A percentile compares a stretch with the other conserved stretches of the same genome.
Conservation (phyloP, 352 stramenopile species). For the Globisporangium nagaii region DNA sequence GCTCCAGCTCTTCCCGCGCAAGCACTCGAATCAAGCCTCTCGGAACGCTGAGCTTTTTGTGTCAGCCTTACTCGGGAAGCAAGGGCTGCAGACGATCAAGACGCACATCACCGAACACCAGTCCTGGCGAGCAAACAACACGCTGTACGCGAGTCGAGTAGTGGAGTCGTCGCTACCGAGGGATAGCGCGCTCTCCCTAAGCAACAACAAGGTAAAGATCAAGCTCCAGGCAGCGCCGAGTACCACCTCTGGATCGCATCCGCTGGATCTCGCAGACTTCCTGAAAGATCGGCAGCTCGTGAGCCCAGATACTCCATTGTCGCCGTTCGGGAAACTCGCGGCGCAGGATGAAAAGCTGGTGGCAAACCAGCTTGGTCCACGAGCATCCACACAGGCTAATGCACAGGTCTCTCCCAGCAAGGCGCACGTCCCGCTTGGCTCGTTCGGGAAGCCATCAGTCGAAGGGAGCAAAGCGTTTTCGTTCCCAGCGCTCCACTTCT, state of each 20-base stretch:
- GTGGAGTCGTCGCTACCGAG: slow-evolving; percentile 9
- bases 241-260: not conserved
- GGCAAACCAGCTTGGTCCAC: not conserved
- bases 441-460: not conserved
- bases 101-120: slow-evolving; percentile 19
- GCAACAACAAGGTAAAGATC: not conserved
- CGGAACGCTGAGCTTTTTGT: slow-evolving; percentile 22
- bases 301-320: not conserved
- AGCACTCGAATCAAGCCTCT: not conserved
- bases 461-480: not conserved
- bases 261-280: slow-evolving; percentile 4
- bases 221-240: slow-evolving; percentile 1
- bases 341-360: not conserved
- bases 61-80: slow-evolving; percentile 25
- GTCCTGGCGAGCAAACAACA: slow-evolving; percentile 21
- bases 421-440: slow-evolving; percentile 4
- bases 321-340: not conserved
- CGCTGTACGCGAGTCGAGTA: slow-evolving; percentile 20
- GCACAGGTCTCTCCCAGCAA: not conserved
- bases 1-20: slow-evolving; percentile 21
- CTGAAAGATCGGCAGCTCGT: slow-evolving; percentile 8
- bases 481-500: not conserved
- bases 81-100: slow-evolving; percentile 23
- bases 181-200: not conserved
- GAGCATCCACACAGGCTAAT: not conserved